Percentiles rank a stretch among this genome's conserved stretches.
Evolutionary conservation across 192 early-diverging fungal genomes (phyloP).

Genomic region (Podila clonocystis): DNA sequence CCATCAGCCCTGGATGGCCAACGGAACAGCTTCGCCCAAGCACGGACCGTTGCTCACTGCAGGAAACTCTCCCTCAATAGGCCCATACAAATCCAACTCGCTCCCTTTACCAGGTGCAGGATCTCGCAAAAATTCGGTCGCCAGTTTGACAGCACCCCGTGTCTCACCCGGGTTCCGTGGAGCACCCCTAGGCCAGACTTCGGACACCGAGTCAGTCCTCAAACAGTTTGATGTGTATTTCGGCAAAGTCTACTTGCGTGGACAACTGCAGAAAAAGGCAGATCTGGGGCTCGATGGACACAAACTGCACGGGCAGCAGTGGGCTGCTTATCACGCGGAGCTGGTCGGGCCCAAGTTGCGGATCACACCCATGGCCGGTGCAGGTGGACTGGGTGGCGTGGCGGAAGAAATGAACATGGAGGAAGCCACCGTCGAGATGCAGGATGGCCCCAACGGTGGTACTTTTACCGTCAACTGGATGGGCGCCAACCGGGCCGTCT

Average conservation of each 20-base stretch:
- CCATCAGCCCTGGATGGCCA: conserved; percentile 16
- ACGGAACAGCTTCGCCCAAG: conserved; percentile 7
- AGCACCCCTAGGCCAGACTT: conserved; percentile 46
- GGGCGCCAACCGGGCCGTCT: conserved; percentile 75
- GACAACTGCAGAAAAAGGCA: conserved; percentile 79
- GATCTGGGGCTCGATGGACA: conserved; percentile 68
- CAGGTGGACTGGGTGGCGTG: conserved; percentile 39
- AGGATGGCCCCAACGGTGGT: conserved; percentile 64
- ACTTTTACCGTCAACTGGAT: conserved; percentile 74
- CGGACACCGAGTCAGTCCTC: conserved; percentile 58
- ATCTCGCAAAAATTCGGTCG: conserved; percentile 40
- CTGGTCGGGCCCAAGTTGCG: conserved; percentile 73
- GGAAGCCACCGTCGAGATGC: conserved; percentile 69
- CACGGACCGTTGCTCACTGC: conserved; percentile 45
- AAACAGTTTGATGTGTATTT: conserved; percentile 71
- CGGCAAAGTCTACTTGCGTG: conserved; percentile 75
- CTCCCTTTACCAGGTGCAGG: conserved; percentile 27
- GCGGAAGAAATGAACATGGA: conserved; percentile 83
- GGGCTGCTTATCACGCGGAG: conserved; percentile 81
- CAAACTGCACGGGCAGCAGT: conserved; percentile 67
- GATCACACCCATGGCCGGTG: conserved; percentile 62
- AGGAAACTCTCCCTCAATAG: conserved; percentile 10
- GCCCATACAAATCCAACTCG: conserved; percentile 22
- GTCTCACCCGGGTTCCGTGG: conserved; percentile 42
- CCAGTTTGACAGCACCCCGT: conserved; percentile 16